Base-by-base conservation (phyloP, 768 basidiomycete genomes). In the Hericium alpestre region DNA sequence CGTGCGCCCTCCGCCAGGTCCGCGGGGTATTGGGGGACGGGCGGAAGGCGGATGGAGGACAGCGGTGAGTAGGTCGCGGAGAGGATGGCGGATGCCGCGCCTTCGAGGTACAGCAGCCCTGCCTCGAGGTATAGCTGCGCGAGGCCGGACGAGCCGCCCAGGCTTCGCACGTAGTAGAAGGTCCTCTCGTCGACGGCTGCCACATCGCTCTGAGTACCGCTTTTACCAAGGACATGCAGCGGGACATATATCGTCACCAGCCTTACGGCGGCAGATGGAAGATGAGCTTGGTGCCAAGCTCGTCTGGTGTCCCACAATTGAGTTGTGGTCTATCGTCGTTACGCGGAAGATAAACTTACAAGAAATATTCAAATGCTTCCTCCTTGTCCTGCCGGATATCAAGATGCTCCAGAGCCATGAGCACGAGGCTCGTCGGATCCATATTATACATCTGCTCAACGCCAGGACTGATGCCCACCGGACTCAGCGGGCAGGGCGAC, bases 101-200 rank as follows among this genome's bases (percentile, higher is more conserved):
- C 89, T 67, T 91, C 89, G n/a, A 90, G 75, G 65, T 90, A 81
- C 32, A 91, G 79, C 25, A 90, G 74, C 3, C 89, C 89, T 4
- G 86, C 85, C 67, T 89, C 86, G 6, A 87, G 72, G 68, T 88
- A 90, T 9, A 91, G 79, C 57, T 82, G 84, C 1, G 86, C 88
- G 2, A 90, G 73, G 0, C 84, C 85, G 16, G 67, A 65, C n/a
- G 74, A 63, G 37, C 87, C 86, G 22, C 89, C 89, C 8, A 91
- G 70, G 53, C 79, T 80, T 47, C 82, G 77, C 39, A 83, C 62
- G 64, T 84, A 85, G 68, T 90, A 90, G 0, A 73, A 69, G 27
- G 71, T 64, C 1, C 80, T 82, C 18, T 83, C 86, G 3, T 75
- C 76, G 23, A 74, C 37, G 58, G 13, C 74, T 69, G 53, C 75